Evolutionary conservation across 176 grass and related monocot genomes (phyloP).

Genomic region (Rhipidocladum racemiflorum): DNA sequence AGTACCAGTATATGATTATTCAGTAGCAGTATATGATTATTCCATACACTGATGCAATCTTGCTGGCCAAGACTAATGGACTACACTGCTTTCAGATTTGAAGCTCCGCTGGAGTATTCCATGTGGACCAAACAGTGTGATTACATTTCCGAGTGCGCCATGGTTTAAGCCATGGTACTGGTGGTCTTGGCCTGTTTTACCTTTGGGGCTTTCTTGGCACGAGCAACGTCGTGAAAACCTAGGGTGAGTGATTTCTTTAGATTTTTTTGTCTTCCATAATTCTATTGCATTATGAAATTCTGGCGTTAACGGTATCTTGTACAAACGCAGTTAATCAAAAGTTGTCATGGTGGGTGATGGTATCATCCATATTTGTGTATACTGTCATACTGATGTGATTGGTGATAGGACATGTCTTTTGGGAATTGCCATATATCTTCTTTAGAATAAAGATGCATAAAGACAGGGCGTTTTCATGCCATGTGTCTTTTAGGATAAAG

Average conservation of each 20-base stretch:
- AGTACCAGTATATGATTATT: neutral
- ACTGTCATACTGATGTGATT: constrained; percentile 1
- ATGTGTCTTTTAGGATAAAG: constrained; percentile 24
- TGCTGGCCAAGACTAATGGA: constrained; percentile 26
- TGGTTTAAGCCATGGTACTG: constrained; percentile 99
- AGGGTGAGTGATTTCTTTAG: constrained; percentile 42
- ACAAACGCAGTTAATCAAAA: neutral
- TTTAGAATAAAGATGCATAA: constrained; percentile 23
- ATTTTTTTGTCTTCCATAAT: neutral
- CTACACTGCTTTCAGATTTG: constrained; percentile 52
- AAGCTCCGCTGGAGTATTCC: constrained; percentile 96
- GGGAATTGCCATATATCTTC: neutral
- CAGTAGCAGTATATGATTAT: neutral
- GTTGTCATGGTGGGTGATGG: neutral
- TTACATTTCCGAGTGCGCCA: constrained; percentile 87
- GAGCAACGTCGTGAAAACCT: constrained; percentile 67
- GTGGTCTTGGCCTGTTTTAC: constrained; percentile 94
- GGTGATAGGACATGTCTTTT: neutral
- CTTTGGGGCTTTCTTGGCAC: constrained; percentile 87
- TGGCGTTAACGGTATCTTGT: neutral
- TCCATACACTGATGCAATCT: constrained; percentile 12
- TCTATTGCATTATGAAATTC: constrained; percentile 14
- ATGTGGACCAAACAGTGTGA: constrained; percentile 85
- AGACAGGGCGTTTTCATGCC: neutral
- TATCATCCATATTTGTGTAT: neutral